Conservation (phyloP, 108 stramenopile species). For the Conticribra guillardii region DNA sequence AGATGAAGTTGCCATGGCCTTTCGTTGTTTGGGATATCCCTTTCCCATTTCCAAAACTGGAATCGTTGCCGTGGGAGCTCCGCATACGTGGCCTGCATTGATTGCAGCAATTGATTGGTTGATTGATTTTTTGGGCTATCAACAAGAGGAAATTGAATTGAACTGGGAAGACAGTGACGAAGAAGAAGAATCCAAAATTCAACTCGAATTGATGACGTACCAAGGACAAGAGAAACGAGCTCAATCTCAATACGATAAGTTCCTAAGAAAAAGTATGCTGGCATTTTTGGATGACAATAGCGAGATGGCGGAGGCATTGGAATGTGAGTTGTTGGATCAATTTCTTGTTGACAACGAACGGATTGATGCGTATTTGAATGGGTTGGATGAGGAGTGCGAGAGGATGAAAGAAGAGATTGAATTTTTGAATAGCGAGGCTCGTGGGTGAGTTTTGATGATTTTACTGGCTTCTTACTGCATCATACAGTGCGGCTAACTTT, state of each 20-base stretch:
- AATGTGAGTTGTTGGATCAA: conserved; percentile 68
- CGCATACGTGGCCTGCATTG: conserved; percentile 98
- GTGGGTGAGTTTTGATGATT: conserved; percentile 64
- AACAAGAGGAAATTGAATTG: conserved; percentile 33
- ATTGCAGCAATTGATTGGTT: conserved; percentile 97
- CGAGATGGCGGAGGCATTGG: conserved; percentile 66
- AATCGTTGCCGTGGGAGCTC: conserved; percentile 96
- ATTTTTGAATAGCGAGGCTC: conserved; percentile 50
- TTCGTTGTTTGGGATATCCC: conserved; percentile 94
- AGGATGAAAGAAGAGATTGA: conserved; percentile 65
- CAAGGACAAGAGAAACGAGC: conserved; percentile 63
- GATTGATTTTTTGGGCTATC: conserved; percentile 75
- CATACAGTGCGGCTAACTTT: background rate
- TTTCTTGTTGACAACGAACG: conserved; percentile 73
- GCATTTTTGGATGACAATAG: conserved; percentile 91
- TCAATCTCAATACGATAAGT: conserved; percentile 84
- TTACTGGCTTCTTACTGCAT: background rate
- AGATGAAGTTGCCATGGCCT: conserved; percentile 93
- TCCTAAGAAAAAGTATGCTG: conserved; percentile 76
- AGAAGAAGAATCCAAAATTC: conserved; percentile 30
- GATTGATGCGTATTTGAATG: conserved; percentile 67
- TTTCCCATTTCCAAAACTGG: conserved; percentile 90
- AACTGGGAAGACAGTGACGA: conserved; percentile 35
- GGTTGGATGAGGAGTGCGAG: conserved; percentile 70
- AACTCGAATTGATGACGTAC: conserved; percentile 47